Base-by-base conservation (phyloP, 352 stramenopile species). In the Blastocystis sp. region DNA sequence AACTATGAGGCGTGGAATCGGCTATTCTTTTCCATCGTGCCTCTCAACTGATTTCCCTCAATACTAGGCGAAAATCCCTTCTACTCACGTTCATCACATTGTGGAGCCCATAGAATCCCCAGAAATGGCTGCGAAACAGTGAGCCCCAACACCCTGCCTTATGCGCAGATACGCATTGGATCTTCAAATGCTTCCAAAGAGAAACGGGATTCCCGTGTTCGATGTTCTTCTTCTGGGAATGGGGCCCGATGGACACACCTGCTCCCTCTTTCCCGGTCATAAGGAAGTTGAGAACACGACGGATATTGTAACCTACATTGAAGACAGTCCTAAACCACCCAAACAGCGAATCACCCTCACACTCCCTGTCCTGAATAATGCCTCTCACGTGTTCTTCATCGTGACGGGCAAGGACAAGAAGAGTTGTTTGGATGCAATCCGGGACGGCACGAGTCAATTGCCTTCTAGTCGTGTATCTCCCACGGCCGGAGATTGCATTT, bases 201-300 rank as follows among this genome's bases (percentile, higher is more conserved):
- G 60, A 24, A n/a, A 81, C 24, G 60, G 45, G 57, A 87, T 94
- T 10, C 94, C 95, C 57, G 92, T 92, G 87, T 95, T 99, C 68
- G 96, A 99, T 90, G 90, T 97, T 77, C 94, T 97, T 28, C 89
- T 99, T 57, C 92, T 99, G 2, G 97, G 97, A 54, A 98, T 98
- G 92, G 97, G 97, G 28, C 95, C 96, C 3, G 97, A 99, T 90
- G 97, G 97, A 14, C 97, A 99, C 92, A 99, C 96, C 21, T 98
- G 95, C 90, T 98, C 95, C 69, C 92, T 99, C 24, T 99, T 99
- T 91, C 96, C 96, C 0, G 93, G 92, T 45, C 96, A 98, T 90
- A 87, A 91, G 62, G 91, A 98, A 45, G 89, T 98, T n/a, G 76
- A 94, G 89, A 92, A 98, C 90, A 90, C 91, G 19, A 90, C 89